A percentile compares a stretch with the other conserved stretches of the same genome.
Evolutionary conservation across 129 eudicot genomes (phyloP).

Genomic region (Artemisia annua): DNA sequence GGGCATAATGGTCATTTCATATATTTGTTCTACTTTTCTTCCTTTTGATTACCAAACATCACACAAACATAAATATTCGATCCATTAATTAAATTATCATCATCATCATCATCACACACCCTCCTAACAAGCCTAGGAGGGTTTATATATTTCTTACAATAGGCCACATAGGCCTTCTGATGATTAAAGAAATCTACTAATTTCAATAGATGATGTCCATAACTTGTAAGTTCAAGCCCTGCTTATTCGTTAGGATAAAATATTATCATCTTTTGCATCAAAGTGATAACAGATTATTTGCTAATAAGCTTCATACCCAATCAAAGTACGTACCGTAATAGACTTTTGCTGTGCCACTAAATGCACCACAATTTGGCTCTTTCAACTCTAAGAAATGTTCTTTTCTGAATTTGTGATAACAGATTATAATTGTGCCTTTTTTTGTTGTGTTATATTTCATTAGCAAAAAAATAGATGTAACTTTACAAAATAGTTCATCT

Average conservation of each 20-base stretch:
- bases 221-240: background rate
- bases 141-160: no score
- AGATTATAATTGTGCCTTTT: background rate
- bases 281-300: background rate
- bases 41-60: no score
- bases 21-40: no score
- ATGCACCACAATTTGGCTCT: background rate
- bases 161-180: no score
- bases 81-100: no score
- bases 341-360: background rate
- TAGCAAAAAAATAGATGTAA: background rate
- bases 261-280: background rate
- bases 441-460: background rate
- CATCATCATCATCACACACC: no score
- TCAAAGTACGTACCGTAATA: background rate
- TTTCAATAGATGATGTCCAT: background rate
- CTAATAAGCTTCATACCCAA: background rate
- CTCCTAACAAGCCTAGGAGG: no score
- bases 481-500: slow-evolving; percentile 8
- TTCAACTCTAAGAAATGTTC: background rate
- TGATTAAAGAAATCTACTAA: background rate
- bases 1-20: no score
- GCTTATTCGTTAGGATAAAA: background rate
- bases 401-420: background rate
- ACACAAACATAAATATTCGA: no score